phyloP scores from a whole-genome alignment of 257 asterid species.

The Verbena officinalis region DNA sequence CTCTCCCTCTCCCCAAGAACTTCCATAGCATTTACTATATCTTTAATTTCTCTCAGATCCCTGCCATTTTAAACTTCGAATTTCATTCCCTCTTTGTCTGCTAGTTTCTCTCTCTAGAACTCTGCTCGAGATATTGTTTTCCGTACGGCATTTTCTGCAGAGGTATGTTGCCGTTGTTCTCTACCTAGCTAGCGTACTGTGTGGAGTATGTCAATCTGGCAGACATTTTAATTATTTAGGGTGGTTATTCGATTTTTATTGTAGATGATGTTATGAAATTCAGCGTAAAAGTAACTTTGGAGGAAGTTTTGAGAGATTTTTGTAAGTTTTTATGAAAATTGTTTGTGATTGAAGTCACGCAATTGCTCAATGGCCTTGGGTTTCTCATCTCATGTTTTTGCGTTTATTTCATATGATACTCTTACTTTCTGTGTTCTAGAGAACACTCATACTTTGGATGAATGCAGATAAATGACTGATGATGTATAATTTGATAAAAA shows the following conservation, averaged over 20 bases:
- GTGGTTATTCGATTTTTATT: background rate
- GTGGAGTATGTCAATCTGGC: constrained; percentile 15
- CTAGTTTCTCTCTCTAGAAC: constrained; percentile 27
- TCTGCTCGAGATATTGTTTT: constrained; percentile 21
- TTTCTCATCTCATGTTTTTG: background rate
- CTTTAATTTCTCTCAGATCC: constrained; percentile 25
- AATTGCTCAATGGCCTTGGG: constrained; percentile 4
- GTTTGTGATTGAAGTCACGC: background rate
- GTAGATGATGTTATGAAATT: background rate
- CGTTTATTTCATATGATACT: background rate
- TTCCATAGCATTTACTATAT: constrained; percentile 1
- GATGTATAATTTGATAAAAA: background rate
- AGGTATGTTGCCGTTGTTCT: constrained; percentile 21
- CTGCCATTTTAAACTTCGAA: constrained; percentile 32
- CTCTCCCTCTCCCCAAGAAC: constrained; percentile 9
- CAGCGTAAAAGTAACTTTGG: background rate
- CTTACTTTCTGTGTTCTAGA: background rate
- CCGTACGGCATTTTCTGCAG: constrained; percentile 24
- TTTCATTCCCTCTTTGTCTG: background rate
- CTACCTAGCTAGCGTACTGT: background rate
- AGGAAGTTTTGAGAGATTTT: background rate
- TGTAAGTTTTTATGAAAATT: background rate
- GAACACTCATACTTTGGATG: constrained; percentile 1
- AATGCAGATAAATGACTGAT: constrained; percentile 7
- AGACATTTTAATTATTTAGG: constrained; percentile 1